A percentile compares a stretch with the other conserved stretches of the same genome.
Conservation (phyloP, 352 stramenopile genomes). For the Phytophthora megakarya region DNA sequence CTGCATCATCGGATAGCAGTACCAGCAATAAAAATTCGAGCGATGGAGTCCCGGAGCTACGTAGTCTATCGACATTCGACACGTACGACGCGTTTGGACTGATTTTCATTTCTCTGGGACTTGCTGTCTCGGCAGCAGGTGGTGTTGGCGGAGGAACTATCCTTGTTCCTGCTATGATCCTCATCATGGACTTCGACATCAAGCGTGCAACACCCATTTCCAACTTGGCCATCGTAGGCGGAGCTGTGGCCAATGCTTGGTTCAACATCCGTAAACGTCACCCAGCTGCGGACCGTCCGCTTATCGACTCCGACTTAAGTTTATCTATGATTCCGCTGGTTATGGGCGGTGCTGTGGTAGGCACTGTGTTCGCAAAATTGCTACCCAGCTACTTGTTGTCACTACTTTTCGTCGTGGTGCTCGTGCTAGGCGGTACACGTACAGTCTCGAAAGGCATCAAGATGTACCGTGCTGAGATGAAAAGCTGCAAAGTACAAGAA, state of each 20-base stretch:
- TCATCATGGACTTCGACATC: conserved; percentile 73
- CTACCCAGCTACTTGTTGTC: conserved; percentile 62
- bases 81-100: conserved; percentile 44
- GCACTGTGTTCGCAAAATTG: conserved; percentile 54
- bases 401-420: conserved; percentile 52
- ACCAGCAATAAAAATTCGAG: conserved; percentile 15
- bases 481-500: conserved; percentile 31
- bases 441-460: conserved; percentile 31
- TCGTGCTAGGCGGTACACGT: conserved; percentile 38
- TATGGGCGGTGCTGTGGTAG: conserved; percentile 61
- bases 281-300: conserved; percentile 50
- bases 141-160: conserved; percentile 61
- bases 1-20: conserved; percentile 7
- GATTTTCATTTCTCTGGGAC: conserved; percentile 41
- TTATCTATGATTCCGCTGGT: conserved; percentile 64
- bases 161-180: conserved; percentile 61
- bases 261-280: conserved; percentile 72
- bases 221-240: conserved; percentile 70
- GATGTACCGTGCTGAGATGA: conserved; percentile 37
- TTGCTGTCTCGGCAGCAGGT: conserved; percentile 47
- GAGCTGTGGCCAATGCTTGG: conserved; percentile 61
- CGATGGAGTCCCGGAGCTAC: conserved; percentile 16
- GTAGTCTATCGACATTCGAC: conserved; percentile 38
- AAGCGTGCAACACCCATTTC: conserved; percentile 67
- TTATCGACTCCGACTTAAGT: conserved; percentile 72